Conservation (phyloP, 2,329 filamentous ascomycete species). For the Trichoderma breve region DNA sequence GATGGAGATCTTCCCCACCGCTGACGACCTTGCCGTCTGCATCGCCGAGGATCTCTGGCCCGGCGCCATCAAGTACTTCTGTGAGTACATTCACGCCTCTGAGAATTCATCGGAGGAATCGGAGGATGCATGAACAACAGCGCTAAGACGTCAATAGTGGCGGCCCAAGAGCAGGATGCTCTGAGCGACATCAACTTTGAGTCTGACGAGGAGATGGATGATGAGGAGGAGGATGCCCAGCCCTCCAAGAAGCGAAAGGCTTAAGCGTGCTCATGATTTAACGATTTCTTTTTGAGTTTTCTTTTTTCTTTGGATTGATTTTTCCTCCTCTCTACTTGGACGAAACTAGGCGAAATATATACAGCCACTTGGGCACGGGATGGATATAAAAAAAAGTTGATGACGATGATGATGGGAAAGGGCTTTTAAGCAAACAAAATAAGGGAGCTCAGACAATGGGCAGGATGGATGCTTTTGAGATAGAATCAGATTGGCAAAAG, state of each 20-base stretch:
- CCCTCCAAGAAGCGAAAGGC: constrained; percentile 46
- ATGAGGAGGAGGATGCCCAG: constrained; percentile 40
- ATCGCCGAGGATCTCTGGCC: constrained; percentile 89
- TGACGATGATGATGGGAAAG: neutral
- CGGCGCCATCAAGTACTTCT: constrained; percentile 85
- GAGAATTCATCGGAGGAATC: constrained; percentile 8
- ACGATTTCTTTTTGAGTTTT: constrained; percentile 1
- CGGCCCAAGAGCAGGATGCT: constrained; percentile 65
- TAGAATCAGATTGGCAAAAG: constrained; percentile 7
- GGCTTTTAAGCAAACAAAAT: neutral
- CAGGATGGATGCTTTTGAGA: neutral
- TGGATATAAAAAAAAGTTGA: neutral
- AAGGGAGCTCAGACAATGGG: neutral
- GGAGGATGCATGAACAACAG: neutral
- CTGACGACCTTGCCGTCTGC: constrained; percentile 76
- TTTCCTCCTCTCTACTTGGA: neutral
- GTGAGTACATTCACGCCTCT: constrained; percentile 51
- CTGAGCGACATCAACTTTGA: constrained; percentile 71
- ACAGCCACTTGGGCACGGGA: neutral
- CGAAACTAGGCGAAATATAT: neutral
- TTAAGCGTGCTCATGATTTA: constrained; percentile 25
- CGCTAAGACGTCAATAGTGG: constrained; percentile 25
- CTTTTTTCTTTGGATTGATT: neutral
- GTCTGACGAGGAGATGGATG: constrained; percentile 55
- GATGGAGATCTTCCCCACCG: constrained; percentile 83